Evolutionary conservation across 202 grass and related monocot species (phyloP).

Genomic region (Setaria viridis): DNA sequence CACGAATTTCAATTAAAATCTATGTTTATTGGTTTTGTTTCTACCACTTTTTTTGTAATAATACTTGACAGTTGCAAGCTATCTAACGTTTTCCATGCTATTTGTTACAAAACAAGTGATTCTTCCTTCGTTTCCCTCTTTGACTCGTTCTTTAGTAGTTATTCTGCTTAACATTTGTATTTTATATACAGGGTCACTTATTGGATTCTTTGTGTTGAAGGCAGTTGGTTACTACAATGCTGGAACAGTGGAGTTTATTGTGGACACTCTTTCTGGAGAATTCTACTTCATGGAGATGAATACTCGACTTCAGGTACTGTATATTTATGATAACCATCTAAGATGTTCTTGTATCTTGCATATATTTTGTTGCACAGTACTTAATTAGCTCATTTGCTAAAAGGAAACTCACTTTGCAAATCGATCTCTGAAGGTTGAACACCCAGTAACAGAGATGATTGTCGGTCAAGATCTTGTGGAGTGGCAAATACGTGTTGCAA

Average conservation of each 20-base stretch:
- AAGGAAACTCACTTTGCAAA: neutral
- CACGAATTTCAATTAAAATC: neutral
- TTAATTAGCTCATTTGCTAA: neutral
- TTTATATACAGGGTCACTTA: conserved; percentile 57
- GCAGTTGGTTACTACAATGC: conserved; percentile 99
- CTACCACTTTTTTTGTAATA: conserved; percentile 16
- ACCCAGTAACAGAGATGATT: conserved; percentile 95
- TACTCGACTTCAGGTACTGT: conserved; percentile 86
- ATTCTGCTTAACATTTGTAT: conserved; percentile 43
- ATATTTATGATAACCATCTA: conserved; percentile 10
- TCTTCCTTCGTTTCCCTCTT: neutral
- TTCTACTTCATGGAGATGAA: conserved; percentile 99
- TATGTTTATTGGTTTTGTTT: neutral
- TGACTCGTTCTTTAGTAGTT: conserved; percentile 9
- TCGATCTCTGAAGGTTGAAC: conserved; percentile 81
- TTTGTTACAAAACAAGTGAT: neutral
- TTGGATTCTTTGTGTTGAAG: conserved; percentile 73
- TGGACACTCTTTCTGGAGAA: conserved; percentile 83
- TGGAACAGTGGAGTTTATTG: conserved; percentile 98
- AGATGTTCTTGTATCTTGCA: neutral
- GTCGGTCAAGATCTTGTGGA: conserved; percentile 98
- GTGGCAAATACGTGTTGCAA: conserved; percentile 98
- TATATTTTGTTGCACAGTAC: neutral
- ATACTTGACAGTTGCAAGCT: conserved; percentile 6
- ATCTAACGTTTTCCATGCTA: neutral